These are phyloP conservation scores for Globisporangium nagaii DNA, from an alignment of 352 stramenopile species.

Conservation along the genomic window DNA sequence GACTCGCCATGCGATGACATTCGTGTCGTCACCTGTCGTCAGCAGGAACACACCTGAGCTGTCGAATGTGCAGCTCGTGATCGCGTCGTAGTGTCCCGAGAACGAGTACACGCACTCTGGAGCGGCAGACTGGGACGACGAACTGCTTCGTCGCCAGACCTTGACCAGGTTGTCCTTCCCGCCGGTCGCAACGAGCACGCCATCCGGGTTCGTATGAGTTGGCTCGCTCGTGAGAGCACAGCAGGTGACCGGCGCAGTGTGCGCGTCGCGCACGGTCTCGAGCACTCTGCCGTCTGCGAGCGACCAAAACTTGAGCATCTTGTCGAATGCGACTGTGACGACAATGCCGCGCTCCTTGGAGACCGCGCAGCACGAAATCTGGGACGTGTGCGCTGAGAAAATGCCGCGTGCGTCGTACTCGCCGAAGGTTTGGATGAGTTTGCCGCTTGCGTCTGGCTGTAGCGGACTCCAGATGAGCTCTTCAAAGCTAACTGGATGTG, in stretches of 20 bases:
- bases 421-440: slow-evolving; percentile 20
- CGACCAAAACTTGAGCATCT: slow-evolving; percentile 44
- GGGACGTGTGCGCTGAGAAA: slow-evolving; percentile 43
- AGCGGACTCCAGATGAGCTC: slow-evolving; percentile 3
- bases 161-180: slow-evolving; percentile 65
- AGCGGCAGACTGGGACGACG: not conserved
- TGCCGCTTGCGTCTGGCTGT: slow-evolving; percentile 10
- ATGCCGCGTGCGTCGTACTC: slow-evolving; percentile 16
- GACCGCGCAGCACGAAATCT: slow-evolving; percentile 37
- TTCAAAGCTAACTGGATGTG: not conserved
- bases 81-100: slow-evolving; percentile 41
- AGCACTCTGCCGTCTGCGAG: slow-evolving; percentile 21
- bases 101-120: slow-evolving; percentile 41
- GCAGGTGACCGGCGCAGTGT: slow-evolving; percentile 38
- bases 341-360: slow-evolving; percentile 30
- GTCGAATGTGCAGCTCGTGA: slow-evolving; percentile 35
- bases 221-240: slow-evolving; percentile 32
- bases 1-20: slow-evolving; percentile 43
- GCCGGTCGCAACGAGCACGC: slow-evolving; percentile 45
- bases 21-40: slow-evolving; percentile 45
- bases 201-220: slow-evolving; percentile 1
- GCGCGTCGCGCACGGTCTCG: slow-evolving; percentile 36
- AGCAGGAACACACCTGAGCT: slow-evolving; percentile 41
- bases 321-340: slow-evolving; percentile 45
- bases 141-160: slow-evolving; percentile 28